These are phyloP conservation scores for Colletotrichum cereale DNA, from an alignment of 2,329 filamentous ascomycete species.

Conservation along the genomic window DNA sequence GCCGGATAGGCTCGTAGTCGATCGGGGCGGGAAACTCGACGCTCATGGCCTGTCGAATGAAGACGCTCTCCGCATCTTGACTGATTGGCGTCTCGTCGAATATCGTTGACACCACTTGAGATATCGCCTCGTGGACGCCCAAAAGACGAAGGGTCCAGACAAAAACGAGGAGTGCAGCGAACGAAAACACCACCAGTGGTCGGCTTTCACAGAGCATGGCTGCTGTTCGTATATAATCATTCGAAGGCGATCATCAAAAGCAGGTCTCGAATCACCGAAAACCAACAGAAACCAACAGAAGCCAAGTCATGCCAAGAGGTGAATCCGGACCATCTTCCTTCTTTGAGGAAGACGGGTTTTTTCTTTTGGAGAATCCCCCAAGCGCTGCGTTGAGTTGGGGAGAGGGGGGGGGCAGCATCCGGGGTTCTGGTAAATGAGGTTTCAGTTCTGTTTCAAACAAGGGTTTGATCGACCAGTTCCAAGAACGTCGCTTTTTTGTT, in stretches of 20 bases:
- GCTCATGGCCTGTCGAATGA: conserved; percentile 44
- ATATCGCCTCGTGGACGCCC: conserved; percentile 5
- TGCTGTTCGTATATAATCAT: conserved; percentile 5
- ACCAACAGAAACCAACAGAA: conserved; percentile 1
- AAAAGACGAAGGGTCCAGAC: conserved; percentile 35
- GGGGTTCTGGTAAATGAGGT: neutral
- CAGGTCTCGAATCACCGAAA: neutral
- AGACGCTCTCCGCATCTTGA: conserved; percentile 38
- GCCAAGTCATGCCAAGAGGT: neutral
- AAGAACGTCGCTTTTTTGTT: neutral
- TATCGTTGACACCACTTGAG: conserved; percentile 19
- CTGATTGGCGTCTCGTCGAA: conserved; percentile 7
- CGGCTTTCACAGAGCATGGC: conserved; percentile 36
- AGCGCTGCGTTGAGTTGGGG: neutral
- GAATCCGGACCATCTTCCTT: neutral
- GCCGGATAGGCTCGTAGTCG: conserved; percentile 50
- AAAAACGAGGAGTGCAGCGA: conserved; percentile 19
- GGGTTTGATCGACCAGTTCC: neutral
- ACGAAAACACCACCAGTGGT: conserved; percentile 23
- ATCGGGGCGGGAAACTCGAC: conserved; percentile 53
- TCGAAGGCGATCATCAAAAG: neutral
- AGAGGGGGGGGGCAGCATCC: neutral
- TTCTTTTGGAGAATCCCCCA: neutral
- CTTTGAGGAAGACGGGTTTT: neutral
- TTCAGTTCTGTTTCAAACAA: conserved; percentile 32